Evolutionary conservation across 2,329 filamentous ascomycete genomes (phyloP).

Genomic region (Pestalotiopsis sp.): DNA sequence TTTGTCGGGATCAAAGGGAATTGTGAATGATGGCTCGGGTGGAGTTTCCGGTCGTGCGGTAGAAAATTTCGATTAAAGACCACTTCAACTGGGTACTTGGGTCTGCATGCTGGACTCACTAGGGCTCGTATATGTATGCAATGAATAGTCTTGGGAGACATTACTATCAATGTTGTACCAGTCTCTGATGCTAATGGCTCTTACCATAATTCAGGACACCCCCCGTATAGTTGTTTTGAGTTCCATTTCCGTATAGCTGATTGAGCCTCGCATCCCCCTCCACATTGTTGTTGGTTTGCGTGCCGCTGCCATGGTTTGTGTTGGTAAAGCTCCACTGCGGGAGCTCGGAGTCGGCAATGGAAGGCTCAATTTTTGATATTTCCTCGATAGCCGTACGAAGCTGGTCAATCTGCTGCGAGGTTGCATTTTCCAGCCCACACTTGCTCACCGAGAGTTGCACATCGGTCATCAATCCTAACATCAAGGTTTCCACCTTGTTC

Average conservation of each 20-base stretch:
- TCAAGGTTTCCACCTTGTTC: background rate
- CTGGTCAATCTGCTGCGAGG: background rate
- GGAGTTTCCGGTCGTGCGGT: background rate
- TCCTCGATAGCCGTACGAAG: background rate
- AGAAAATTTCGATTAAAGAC: no score
- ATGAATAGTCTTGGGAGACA: background rate
- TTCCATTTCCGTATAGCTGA: background rate
- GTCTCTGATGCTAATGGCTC: background rate
- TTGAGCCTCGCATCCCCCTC: background rate
- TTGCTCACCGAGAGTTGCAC: background rate
- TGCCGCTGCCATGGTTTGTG: background rate
- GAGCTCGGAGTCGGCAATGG: background rate
- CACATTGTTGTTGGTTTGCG: background rate
- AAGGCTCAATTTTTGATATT: background rate
- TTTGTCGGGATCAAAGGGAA: background rate
- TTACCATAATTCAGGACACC: background rate
- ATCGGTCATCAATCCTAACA: background rate
- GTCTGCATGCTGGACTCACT: background rate
- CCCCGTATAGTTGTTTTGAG: background rate
- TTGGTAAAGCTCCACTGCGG: background rate
- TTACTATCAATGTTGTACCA: background rate
- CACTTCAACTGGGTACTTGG: no score
- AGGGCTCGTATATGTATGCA: background rate
- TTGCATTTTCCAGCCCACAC: background rate
- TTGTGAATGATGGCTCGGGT: constrained; percentile 1